phyloP scores from a whole-genome alignment of 768 basidiomycete species.

The Suillus luteus region DNA sequence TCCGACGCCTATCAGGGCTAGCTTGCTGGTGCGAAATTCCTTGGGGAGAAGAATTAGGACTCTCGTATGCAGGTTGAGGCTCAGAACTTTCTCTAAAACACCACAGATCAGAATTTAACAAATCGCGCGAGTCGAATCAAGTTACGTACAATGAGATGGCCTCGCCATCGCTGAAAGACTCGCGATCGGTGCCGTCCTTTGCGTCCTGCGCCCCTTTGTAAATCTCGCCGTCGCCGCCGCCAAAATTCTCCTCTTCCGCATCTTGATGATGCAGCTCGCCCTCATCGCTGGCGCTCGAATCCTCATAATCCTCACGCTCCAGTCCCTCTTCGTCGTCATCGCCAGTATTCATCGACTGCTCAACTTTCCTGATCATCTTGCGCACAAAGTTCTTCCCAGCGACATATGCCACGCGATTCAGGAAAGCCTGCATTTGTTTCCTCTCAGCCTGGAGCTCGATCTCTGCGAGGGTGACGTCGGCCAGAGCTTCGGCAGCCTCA shows the following conservation, averaged over 20 bases:
- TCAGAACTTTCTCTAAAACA: background rate
- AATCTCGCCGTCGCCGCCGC: background rate
- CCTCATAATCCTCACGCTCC: background rate
- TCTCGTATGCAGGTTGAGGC: background rate
- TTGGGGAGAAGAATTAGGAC: background rate
- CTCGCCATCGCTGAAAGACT: background rate
- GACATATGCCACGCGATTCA: too few species aligned
- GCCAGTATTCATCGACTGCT: slow-evolving; percentile 12
- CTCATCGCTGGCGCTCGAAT: slow-evolving; percentile 9
- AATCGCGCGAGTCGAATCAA: background rate
- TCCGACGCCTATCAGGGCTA: background rate
- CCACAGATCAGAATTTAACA: background rate
- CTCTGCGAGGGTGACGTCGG: slow-evolving; percentile 30
- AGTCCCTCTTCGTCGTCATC: slow-evolving; percentile 2
- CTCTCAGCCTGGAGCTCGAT: slow-evolving; percentile 20
- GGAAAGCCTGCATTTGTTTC: too few species aligned
- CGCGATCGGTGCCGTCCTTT: background rate
- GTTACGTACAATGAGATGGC: background rate
- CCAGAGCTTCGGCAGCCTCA: slow-evolving; percentile 26
- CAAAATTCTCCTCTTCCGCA: background rate
- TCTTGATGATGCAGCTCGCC: slow-evolving; percentile 3
- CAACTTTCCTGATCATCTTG: slow-evolving; percentile 12
- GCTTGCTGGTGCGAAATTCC: background rate
- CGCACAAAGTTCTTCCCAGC: too few species aligned
- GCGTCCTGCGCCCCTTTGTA: background rate